A percentile compares a stretch with the other conserved stretches of the same genome.
phyloP scores from a whole-genome alignment of 2,329 filamentous ascomycete genomes.

The Talaromyces sp. region DNA sequence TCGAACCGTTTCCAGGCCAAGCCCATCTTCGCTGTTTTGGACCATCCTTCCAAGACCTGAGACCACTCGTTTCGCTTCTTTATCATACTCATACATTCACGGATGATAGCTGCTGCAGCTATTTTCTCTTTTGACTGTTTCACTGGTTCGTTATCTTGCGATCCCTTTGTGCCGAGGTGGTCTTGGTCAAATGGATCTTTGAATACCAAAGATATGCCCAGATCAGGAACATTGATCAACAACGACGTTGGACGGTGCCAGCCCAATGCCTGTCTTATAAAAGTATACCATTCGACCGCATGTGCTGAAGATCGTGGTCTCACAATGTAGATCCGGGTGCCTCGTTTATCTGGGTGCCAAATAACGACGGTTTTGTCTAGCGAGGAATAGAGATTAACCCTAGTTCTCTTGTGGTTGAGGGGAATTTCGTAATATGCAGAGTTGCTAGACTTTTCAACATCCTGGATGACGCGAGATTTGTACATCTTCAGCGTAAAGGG shows the following conservation, averaged over 20 bases:
- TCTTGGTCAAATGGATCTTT: constrained; percentile 56
- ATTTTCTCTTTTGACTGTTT: constrained; percentile 45
- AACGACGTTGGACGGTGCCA: constrained; percentile 54
- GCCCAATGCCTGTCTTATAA: constrained; percentile 57
- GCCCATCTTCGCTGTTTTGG: constrained; percentile 55
- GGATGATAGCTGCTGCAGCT: constrained; percentile 54
- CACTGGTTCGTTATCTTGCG: constrained; percentile 36
- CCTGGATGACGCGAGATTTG: constrained; percentile 59
- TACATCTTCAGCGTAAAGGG: constrained; percentile 58
- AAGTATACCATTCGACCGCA: constrained; percentile 66
- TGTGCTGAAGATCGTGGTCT: constrained; percentile 57
- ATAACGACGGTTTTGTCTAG: constrained; percentile 64
- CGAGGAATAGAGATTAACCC: constrained; percentile 61
- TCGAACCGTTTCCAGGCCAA: constrained; percentile 67
- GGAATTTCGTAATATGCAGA: constrained; percentile 55
- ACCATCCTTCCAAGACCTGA: constrained; percentile 57
- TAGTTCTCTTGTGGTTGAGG: constrained; percentile 49
- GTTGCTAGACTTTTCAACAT: constrained; percentile 51
- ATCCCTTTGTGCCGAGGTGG: constrained; percentile 38
- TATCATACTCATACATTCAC: constrained; percentile 56
- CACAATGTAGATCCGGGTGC: constrained; percentile 60
- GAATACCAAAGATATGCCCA: constrained; percentile 56
- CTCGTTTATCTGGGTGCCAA: constrained; percentile 51
- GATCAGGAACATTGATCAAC: constrained; percentile 59
- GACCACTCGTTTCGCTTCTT: constrained; percentile 54